These are phyloP conservation scores for Breviolum minutum DNA, from an alignment of 73 alveolate genomes.

Conservation along the genomic window DNA sequence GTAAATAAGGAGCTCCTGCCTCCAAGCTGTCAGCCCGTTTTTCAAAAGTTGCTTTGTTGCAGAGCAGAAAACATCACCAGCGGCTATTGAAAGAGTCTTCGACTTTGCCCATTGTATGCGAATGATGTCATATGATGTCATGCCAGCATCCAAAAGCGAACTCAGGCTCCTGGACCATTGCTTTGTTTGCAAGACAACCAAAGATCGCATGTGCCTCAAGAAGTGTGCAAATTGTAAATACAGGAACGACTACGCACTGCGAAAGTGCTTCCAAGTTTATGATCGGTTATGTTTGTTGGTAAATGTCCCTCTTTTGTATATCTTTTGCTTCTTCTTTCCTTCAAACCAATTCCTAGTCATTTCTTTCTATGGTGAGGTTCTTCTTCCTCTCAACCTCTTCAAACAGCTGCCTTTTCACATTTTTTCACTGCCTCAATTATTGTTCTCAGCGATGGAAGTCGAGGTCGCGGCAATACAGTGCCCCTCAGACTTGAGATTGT, in stretches of 20 bases:
- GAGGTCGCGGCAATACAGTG: constrained; percentile 62
- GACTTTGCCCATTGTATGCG: too few relatives aligned
- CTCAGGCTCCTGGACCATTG: constrained; percentile 60
- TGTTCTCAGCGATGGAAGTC: not conserved
- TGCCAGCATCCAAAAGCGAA: not conserved
- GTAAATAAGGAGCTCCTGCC: constrained; percentile 53
- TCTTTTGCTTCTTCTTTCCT: too few relatives aligned
- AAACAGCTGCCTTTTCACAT: not conserved
- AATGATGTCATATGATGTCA: too few relatives aligned
- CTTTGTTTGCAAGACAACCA: constrained; percentile 59
- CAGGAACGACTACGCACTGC: not conserved
- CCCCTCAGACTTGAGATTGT: constrained; percentile 57
- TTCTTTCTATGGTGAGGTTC: too few relatives aligned
- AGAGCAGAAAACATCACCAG: not conserved
- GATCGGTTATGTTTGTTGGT: too few relatives aligned
- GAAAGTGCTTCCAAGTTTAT: too few relatives aligned
- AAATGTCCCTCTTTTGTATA: too few relatives aligned
- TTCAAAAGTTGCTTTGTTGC: constrained; percentile 9
- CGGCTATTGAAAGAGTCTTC: not conserved
- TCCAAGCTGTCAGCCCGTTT: constrained; percentile 9
- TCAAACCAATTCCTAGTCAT: too few relatives aligned
- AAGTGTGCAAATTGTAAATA: not conserved
- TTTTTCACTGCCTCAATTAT: not conserved
- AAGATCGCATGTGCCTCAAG: constrained; percentile 39
- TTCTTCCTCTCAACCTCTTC: too few relatives aligned